phyloP scores from a whole-genome alignment of 768 basidiomycete species.

The Suillus hirtellus region DNA sequence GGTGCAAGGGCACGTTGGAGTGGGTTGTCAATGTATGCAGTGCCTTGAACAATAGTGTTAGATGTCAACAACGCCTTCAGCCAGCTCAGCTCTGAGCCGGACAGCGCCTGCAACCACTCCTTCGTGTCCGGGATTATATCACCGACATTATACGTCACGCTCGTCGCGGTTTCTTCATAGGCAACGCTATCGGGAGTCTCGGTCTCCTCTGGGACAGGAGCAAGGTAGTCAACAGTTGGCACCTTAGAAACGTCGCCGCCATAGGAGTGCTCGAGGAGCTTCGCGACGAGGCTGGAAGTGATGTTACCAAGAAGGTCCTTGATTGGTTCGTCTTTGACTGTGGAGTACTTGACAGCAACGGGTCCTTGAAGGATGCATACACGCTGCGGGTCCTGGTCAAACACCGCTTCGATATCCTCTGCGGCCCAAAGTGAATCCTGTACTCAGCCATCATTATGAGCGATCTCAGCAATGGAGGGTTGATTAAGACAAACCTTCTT shows the following conservation, averaged over 20 bases:
- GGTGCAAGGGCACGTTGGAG: conserved; percentile 85
- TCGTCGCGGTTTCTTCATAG: conserved; percentile 41
- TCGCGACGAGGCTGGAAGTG: conserved; percentile 72
- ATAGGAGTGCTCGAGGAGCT: conserved; percentile 79
- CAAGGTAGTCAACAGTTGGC: conserved; percentile 85
- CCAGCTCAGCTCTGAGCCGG: conserved; percentile 84
- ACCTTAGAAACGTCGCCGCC: conserved; percentile 70
- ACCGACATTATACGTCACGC: conserved; percentile 53
- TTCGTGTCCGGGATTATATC: conserved; percentile 55
- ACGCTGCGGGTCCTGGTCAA: conserved; percentile 97
- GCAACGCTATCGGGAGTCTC: conserved; percentile 43
- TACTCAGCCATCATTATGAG: conserved; percentile 10
- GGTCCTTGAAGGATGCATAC: conserved; percentile 98
- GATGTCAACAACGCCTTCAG: conserved; percentile 81
- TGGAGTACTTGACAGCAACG: conserved; percentile 87
- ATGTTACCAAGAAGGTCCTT: conserved; percentile 90
- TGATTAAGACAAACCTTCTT: conserved; percentile 73
- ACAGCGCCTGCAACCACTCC: conserved; percentile 83
- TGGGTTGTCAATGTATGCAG: conserved; percentile 85
- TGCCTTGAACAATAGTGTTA: conserved; percentile 83
- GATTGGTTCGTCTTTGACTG: conserved; percentile 90
- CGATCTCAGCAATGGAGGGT: conserved; percentile 1
- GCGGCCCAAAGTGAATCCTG: conserved; percentile 97
- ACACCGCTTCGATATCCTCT: conserved; percentile 97
- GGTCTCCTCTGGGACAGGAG: conserved; percentile 44